Evolutionary conservation across 2,329 filamentous ascomycete genomes (phyloP), one percentile per base, ranked within the genome.

Genomic region (Penicillium sp.): DNA sequence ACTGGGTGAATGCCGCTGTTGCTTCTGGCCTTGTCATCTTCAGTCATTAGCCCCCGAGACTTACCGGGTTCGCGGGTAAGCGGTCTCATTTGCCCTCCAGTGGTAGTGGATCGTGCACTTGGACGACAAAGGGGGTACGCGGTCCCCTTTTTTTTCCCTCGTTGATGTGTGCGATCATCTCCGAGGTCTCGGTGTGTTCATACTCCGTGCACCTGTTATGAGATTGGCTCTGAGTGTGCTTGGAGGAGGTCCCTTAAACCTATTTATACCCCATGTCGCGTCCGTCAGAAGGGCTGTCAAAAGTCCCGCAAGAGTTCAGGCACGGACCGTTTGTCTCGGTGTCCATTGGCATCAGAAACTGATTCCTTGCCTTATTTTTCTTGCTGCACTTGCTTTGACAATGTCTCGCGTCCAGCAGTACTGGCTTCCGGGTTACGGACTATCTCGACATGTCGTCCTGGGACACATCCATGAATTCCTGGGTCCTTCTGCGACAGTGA

Each of bases 381-480:
- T 27, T 47, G 43, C 16, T 45, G 44, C 38, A 11, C 39, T 21
- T 42, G 38, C n/a, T 14, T 31, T 49, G 46, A 48, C 22, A 31
- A 76, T 76, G 74, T 67, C 73, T 24, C 70, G 64, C 51, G 63
- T 67, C 42, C 70, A 75, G 54, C 72, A 78, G 59, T 80, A 80
- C 62, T 80, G 77, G 72, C 68, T 80, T 41, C 76, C 77, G 31
- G 77, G 77, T 45, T 79, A 75, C 55, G 72, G 73, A 14, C 73
- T 80, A n/a, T 79, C 77, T 41, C 73, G 77, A 39, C 77, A 79
- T 54, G 74, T 80, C 51, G 76, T 80, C 42, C 68, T 80, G 44
- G 74, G 75, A 40, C 75, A 79, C 45, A 76, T 79, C 45, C 77
- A 79, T 53, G 79, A 75, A 57, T 78, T 78, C 55, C 72, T 80